Base-by-base conservation (phyloP, 805 yeast genomes). In the Yarrowia alimentaria region DNA sequence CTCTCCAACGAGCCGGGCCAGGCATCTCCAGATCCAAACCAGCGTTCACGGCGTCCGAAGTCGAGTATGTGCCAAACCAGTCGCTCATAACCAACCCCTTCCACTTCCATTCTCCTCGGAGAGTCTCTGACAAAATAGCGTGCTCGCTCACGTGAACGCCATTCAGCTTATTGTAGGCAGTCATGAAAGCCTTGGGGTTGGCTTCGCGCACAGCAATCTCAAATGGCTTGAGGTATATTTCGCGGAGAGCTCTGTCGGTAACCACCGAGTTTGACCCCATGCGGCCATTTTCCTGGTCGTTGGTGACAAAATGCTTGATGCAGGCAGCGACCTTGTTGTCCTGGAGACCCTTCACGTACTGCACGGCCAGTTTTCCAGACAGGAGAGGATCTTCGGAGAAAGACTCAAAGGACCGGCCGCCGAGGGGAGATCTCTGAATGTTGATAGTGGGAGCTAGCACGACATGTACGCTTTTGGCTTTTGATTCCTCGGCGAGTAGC, bases 21-120 rank as follows among this genome's bases (percentile, higher is more conserved):
- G 86, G 86, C 83, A 79, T 78, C 62, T 81, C 86, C 57, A 81
- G 66, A 60, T 79, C 81, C 51, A 81, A 65, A 6, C 85, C 85
- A 26, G 77, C 77, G 31, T 72, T 69, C 38, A 80, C 61, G 11
- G 81, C 58, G 33, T 69, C 73, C 33, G 67, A 68, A 28, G 66
- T 65, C 12, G 80, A 69, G 61, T 37, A 37, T 4, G 43, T 37
- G 3, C 43, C 43, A n/a, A 24, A 37, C 43, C 43, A 37, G 30
- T 37, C 43, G 21, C 43, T 37, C 43, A 37, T 37, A 2, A 37
- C 30, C 16, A 37, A 18, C 0, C 43, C 43, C 3, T n/a, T 12
- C 43, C 43, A 37, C 9, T 37, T 37, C 43, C 43, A 37, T 21
- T 37, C 43, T 8, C 30, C 30, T 9, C 43, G 20, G 14, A 37